These are phyloP conservation scores for Nothomitra cinnamomea DNA, from an alignment of 2,329 filamentous ascomycete genomes.

Conservation along the genomic window DNA sequence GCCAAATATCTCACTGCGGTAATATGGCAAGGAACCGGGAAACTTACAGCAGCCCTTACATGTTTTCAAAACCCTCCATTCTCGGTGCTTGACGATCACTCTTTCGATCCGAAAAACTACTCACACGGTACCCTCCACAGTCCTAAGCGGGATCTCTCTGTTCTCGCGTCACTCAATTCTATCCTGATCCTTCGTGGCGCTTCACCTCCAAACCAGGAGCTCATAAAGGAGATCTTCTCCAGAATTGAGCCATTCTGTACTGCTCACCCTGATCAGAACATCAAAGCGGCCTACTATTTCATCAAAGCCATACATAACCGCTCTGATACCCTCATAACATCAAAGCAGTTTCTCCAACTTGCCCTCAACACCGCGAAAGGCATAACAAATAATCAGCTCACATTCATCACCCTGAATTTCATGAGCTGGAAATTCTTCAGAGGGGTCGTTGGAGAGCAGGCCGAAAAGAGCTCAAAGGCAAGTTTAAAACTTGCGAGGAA, in stretches of 20 bases:
- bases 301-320: constrained; percentile 49
- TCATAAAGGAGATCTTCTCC: constrained; percentile 44
- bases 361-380: constrained; percentile 53
- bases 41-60: constrained; percentile 48
- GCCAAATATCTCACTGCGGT: constrained; percentile 58
- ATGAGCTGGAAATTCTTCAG: constrained; percentile 75
- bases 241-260: constrained; percentile 50
- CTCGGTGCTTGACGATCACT: constrained; percentile 13
- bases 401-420: constrained; percentile 68
- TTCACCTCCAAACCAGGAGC: constrained; percentile 26
- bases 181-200: constrained; percentile 28
- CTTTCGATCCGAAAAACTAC: background rate
- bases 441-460: constrained; percentile 61
- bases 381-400: constrained; percentile 59
- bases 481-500: constrained; percentile 30
- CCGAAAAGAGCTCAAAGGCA: constrained; percentile 24
- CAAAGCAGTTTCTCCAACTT: constrained; percentile 60
- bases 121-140: constrained; percentile 6
- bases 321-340: constrained; percentile 51
- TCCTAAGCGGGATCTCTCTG: constrained; percentile 23
- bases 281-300: constrained; percentile 62
- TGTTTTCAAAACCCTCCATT: constrained; percentile 49
- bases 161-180: constrained; percentile 31
- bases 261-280: constrained; percentile 54
- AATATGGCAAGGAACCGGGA: constrained; percentile 60